Percentiles rank a stretch among this genome's conserved stretches.
These are phyloP conservation scores for Ilyonectria sp. DNA, from an alignment of 2,329 filamentous ascomycete genomes.

Conservation along the genomic window DNA sequence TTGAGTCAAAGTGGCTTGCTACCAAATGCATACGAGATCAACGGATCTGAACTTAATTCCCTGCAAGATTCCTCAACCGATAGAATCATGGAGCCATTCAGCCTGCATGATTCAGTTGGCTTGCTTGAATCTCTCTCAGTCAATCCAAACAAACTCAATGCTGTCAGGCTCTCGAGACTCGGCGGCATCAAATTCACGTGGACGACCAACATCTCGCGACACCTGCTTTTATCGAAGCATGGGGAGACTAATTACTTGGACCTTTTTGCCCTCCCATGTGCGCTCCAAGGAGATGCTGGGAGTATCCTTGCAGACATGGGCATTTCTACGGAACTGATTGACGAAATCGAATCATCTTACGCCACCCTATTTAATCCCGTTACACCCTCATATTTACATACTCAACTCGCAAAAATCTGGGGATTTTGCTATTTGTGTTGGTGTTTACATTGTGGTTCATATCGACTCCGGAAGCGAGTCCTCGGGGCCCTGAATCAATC, in stretches of 20 bases:
- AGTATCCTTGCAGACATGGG: neutral
- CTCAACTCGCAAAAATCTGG: neutral
- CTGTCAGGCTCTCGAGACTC: neutral
- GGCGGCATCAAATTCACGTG: neutral
- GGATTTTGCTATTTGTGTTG: neutral
- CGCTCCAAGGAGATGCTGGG: neutral
- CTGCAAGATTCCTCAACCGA: neutral
- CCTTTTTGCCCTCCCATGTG: neutral
- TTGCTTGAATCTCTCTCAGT: neutral
- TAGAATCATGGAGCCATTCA: neutral
- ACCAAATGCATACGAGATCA: neutral
- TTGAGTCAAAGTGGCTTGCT: neutral
- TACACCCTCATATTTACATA: neutral
- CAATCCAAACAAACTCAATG: neutral
- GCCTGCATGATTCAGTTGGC: neutral
- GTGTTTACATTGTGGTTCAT: neutral
- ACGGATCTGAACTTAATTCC: neutral
- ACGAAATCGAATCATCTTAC: conserved; percentile 1
- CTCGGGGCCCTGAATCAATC: neutral
- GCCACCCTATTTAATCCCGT: neutral
- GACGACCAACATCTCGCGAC: conserved; percentile 3
- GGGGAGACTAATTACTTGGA: neutral
- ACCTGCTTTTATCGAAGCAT: neutral
- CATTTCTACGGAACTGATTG: neutral
- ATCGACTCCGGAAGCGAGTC: neutral